Conservation (phyloP, 495 filamentous ascomycete species). For the Melanomma pulvis-pyrius region DNA sequence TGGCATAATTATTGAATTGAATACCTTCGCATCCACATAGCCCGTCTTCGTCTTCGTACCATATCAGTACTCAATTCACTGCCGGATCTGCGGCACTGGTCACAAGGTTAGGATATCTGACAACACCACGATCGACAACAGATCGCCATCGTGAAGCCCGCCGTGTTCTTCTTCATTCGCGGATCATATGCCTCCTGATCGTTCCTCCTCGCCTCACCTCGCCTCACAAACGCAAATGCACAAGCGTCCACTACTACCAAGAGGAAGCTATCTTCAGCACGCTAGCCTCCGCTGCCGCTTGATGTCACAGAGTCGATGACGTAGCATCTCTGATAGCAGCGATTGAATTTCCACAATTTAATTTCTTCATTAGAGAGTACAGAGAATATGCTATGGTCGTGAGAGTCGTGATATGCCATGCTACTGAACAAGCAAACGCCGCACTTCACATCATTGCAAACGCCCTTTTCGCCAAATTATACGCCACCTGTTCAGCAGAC, state of each 20-base stretch:
- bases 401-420: neutral
- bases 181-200: neutral
- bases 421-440: neutral
- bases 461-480: neutral
- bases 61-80: too few relatives aligned
- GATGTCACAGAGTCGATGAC: slow-evolving; percentile 6
- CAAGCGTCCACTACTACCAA: neutral
- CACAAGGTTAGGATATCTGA: neutral
- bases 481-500: neutral
- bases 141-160: neutral
- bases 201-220: neutral
- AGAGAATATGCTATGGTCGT: slow-evolving; percentile 3
- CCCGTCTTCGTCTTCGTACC: too few relatives aligned
- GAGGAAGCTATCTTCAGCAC: neutral
- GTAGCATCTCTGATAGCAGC: neutral
- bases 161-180: neutral
- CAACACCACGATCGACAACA: neutral
- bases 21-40: too few relatives aligned
- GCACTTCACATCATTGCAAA: neutral
- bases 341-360: neutral
- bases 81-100: too few relatives aligned
- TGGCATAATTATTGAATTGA: too few relatives aligned
- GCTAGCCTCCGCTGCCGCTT: neutral
- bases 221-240: neutral
- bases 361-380: neutral